phyloP scores from a whole-genome alignment of 768 basidiomycete species.

The Auriscalpium microsporum region DNA sequence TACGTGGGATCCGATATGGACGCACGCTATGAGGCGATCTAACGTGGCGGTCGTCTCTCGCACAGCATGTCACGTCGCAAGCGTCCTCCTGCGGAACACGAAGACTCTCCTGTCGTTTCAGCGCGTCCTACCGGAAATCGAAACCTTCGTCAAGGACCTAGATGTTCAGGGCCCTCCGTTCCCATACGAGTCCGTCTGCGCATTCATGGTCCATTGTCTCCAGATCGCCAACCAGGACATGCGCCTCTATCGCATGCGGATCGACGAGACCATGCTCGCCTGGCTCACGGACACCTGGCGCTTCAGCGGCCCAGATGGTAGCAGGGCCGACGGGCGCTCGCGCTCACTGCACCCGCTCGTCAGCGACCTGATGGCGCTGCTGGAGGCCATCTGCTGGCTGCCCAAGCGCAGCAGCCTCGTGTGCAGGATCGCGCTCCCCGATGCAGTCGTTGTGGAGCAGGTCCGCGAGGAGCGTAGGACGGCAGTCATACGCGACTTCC shows the following conservation, averaged over 20 bases:
- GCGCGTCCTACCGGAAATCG: slow-evolving; percentile 63
- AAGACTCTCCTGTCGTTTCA: slow-evolving; percentile 42
- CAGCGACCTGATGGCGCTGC: slow-evolving; percentile 52
- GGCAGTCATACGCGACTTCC: slow-evolving; percentile 56
- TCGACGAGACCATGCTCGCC: slow-evolving; percentile 78
- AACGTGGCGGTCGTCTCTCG: slow-evolving; percentile 64
- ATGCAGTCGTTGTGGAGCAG: slow-evolving; percentile 54
- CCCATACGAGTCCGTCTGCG: slow-evolving; percentile 86
- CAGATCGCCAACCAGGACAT: slow-evolving; percentile 72
- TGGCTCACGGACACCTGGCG: slow-evolving; percentile 78
- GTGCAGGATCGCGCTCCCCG: slow-evolving; percentile 53
- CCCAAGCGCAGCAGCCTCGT: slow-evolving; percentile 36
- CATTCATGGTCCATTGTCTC: slow-evolving; percentile 64
- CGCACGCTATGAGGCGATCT: slow-evolving; percentile 67
- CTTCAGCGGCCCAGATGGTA: slow-evolving; percentile 27
- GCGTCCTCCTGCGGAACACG: slow-evolving; percentile 41
- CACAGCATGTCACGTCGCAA: slow-evolving; percentile 67
- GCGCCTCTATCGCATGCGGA: slow-evolving; percentile 70
- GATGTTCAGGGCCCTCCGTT: slow-evolving; percentile 84
- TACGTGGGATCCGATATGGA: slow-evolving; percentile 75
- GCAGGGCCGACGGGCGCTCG: slow-evolving; percentile 25
- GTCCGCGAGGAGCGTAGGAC: slow-evolving; percentile 51
- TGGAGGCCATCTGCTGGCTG: slow-evolving; percentile 58
- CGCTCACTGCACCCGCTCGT: slow-evolving; percentile 46
- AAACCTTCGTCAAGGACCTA: slow-evolving; percentile 70